Base-by-base conservation (phyloP, 768 basidiomycete genomes). In the Boletellus ananas region DNA sequence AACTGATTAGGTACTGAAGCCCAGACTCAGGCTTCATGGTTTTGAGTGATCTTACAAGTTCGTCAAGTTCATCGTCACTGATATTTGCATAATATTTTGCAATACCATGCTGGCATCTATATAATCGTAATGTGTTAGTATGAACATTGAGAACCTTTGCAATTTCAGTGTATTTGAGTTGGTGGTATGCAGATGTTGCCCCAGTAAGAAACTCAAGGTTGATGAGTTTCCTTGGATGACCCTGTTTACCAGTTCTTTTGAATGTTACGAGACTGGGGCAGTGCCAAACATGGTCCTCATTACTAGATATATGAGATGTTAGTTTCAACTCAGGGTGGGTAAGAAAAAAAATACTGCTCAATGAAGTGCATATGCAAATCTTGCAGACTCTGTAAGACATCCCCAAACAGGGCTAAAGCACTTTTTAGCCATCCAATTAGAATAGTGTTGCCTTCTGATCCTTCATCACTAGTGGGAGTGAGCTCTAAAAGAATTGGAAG, bases 21-120 rank as follows among this genome's bases (percentile, higher is more conserved):
- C 58, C 55, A 34, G 55, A 50, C 13, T 59, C 40, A 9, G 58
- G 58, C 9, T 49, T 37, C 3, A 16, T 17, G 0, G 18, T 5
- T 13, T 51, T 47, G 38, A 59, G 61, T 3, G 25, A 10, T 6
- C 39, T 34, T 6, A 61, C 40, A 0, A 63, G 45, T 1, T 47
- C 40, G 25, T 64, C 59, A 7, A 63, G 52, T 4, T 59, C 58
- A 14, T 37, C 25, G 38, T 66, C 47, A 14, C 49, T 52, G n/a
- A 64, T 51, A 11, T 39, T 23, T 8, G 59, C 55, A 29, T 54
- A 64, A 2, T 36, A 35, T 0, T 50, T 9, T 23, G 58, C 51
- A 13, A 64, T 45, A 3, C 45, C 31, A 18, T 58, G 21, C 9
- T 45, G 27, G 37, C 54, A 49, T 6, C 63, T 42, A 41, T 61